Conservation (phyloP, 306 rosid species). For the Mimosa pudica region DNA sequence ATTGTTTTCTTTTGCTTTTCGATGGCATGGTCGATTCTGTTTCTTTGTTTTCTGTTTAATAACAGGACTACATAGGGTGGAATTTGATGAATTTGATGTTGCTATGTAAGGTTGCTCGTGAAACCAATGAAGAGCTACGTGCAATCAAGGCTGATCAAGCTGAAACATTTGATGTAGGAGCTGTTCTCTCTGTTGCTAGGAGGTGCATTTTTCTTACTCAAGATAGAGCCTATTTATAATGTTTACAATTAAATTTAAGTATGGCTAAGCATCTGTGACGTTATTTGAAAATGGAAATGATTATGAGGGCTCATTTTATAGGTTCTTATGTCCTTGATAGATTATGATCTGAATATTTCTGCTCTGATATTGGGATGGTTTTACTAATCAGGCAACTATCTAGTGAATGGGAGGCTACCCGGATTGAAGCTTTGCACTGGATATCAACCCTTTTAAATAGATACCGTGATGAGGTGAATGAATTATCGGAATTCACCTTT, state of each 20-base stretch:
- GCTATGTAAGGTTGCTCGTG: conserved; percentile 85
- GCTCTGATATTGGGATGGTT: conserved; percentile 42
- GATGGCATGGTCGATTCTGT: neutral
- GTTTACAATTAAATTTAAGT: conserved; percentile 22
- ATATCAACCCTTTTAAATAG: conserved; percentile 80
- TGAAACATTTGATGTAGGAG: conserved; percentile 86
- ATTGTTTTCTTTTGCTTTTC: neutral
- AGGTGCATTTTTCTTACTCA: conserved; percentile 51
- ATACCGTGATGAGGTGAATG: conserved; percentile 80
- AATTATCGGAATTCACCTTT: conserved; percentile 14
- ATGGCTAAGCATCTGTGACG: conserved; percentile 23
- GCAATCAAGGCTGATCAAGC: conserved; percentile 75
- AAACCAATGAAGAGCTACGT: conserved; percentile 96
- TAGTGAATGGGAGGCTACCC: conserved; percentile 93
- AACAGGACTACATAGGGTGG: neutral
- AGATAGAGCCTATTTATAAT: conserved; percentile 26
- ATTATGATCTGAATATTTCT: neutral
- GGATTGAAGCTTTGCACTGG: conserved; percentile 97
- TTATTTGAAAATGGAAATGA: conserved; percentile 31
- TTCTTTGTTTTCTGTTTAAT: conserved; percentile 19
- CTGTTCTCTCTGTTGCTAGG: conserved; percentile 86
- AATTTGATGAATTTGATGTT: conserved; percentile 26
- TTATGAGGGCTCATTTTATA: conserved; percentile 31
- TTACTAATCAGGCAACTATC: conserved; percentile 79
- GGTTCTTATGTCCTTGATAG: conserved; percentile 33